Conservation (phyloP, 2,329 filamentous ascomycete genomes). For the Colletotrichum truncatum region DNA sequence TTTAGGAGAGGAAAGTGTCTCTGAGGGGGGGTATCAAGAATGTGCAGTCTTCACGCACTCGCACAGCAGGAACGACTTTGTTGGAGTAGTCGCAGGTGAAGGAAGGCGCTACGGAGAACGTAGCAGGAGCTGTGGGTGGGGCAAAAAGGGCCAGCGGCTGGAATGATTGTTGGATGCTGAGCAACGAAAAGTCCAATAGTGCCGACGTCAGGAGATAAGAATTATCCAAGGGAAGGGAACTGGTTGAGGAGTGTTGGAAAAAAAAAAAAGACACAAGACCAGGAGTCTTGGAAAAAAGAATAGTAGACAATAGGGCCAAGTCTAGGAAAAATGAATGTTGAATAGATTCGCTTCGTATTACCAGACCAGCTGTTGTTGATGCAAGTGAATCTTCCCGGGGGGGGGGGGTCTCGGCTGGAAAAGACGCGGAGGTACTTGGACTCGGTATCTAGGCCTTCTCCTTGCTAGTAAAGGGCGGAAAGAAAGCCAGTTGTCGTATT, state of each 20-base stretch:
- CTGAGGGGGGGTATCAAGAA: not conserved
- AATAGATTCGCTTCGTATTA: constrained; percentile 8
- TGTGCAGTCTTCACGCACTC: not conserved
- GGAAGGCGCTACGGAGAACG: not conserved
- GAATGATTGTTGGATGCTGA: too few species aligned
- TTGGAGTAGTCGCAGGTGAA: not conserved
- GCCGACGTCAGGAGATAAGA: not conserved
- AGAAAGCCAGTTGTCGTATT: constrained; percentile 18
- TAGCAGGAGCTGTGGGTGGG: not conserved
- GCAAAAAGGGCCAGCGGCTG: not conserved
- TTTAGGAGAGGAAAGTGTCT: too few species aligned
- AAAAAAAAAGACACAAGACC: not conserved
- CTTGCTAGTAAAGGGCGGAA: not conserved
- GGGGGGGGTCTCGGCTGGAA: too few species aligned
- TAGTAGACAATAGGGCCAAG: not conserved
- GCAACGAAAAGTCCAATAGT: not conserved
- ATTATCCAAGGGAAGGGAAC: not conserved
- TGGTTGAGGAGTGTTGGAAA: not conserved
- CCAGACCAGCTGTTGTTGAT: constrained; percentile 20
- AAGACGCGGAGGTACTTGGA: too few species aligned
- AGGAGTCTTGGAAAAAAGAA: not conserved
- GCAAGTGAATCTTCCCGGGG: constrained; percentile 2
- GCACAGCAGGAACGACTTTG: not conserved
- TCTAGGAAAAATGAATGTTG: constrained; percentile 2
- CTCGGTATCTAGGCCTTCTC: not conserved